phyloP scores from a whole-genome alignment of 345 rosid genomes.

The Draba incana region DNA sequence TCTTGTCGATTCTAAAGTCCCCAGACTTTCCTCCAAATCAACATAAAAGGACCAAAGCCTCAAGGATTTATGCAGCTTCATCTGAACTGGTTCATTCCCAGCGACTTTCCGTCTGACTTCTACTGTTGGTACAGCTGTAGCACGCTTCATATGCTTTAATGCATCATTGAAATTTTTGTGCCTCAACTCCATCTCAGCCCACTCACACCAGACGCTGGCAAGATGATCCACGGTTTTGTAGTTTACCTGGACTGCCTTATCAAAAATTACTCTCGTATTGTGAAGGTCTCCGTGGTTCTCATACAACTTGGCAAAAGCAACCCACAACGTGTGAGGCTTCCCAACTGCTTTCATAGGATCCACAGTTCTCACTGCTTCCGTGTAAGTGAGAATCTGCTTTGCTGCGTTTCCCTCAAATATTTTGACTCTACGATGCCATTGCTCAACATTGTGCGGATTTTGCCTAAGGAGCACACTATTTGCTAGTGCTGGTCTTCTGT shows the following conservation, averaged over 20 bases:
- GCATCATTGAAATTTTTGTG: conserved; percentile 88
- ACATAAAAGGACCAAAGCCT: conserved; percentile 93
- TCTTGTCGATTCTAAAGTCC: conserved; percentile 86
- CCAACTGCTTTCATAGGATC: conserved; percentile 98
- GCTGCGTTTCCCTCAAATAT: conserved; percentile 88
- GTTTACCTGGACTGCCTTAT: conserved; percentile 96
- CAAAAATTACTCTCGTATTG: conserved; percentile 91
- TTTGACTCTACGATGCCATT: conserved; percentile 95
- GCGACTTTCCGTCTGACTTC: conserved; percentile 96
- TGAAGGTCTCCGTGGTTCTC: conserved; percentile 78
- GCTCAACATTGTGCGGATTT: conserved; percentile 98
- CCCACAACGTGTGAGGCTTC: conserved; percentile 95
- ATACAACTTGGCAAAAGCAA: conserved; percentile 88
- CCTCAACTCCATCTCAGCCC: conserved; percentile 98
- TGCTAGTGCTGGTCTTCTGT: conserved; percentile 88
- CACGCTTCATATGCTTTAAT: conserved; percentile 85
- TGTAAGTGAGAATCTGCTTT: conserved; percentile 86
- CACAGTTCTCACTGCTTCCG: conserved; percentile 95
- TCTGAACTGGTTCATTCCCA: conserved; percentile 94
- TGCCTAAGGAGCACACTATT: conserved; percentile 92
- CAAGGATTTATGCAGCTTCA: conserved; percentile 85
- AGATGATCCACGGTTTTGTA: conserved; percentile 88
- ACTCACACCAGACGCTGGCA: conserved; percentile 95
- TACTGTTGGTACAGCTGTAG: conserved; percentile 94
- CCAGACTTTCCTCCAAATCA: conserved; percentile 95